A percentile compares a stretch with the other conserved stretches of the same genome.
These are phyloP conservation scores for Cercospora sp. DNA, from an alignment of 2,329 filamentous ascomycete genomes.

Conservation along the genomic window DNA sequence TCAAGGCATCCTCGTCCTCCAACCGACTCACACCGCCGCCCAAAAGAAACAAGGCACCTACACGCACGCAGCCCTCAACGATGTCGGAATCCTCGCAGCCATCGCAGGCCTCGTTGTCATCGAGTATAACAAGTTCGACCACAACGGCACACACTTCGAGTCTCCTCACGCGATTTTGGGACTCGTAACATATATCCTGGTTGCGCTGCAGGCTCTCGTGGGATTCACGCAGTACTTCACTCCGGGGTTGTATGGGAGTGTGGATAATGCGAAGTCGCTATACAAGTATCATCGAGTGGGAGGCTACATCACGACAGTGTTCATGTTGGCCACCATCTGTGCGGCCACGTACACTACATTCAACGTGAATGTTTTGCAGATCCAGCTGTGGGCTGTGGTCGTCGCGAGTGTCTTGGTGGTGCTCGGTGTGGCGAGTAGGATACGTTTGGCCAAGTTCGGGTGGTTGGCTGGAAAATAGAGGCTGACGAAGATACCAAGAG, in stretches of 20 bases:
- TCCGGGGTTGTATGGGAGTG: conserved; percentile 73
- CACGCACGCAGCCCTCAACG: conserved; percentile 70
- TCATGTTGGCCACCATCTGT: conserved; percentile 72
- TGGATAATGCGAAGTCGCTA: conserved; percentile 74
- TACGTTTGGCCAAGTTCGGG: conserved; percentile 81
- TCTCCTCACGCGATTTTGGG: conserved; percentile 82
- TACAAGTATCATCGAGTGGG: conserved; percentile 84
- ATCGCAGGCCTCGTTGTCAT: conserved; percentile 69
- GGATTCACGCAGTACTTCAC: conserved; percentile 81
- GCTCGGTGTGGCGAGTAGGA: conserved; percentile 71
- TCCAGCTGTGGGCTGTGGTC: conserved; percentile 75
- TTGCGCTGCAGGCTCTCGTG: conserved; percentile 72
- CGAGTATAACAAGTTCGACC: conserved; percentile 78
- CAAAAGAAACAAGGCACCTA: conserved; percentile 69
- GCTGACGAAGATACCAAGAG: not conserved
- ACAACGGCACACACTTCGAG: conserved; percentile 70
- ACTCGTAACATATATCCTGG: conserved; percentile 68
- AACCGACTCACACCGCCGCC: conserved; percentile 75
- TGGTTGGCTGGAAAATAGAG: conserved; percentile 43
- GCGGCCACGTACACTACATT: conserved; percentile 77
- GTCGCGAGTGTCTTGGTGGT: conserved; percentile 67
- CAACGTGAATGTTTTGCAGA: conserved; percentile 65
- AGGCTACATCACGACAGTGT: conserved; percentile 71
- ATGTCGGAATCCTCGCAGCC: conserved; percentile 62
- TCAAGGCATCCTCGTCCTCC: conserved; percentile 79